Evolutionary conservation across 768 basidiomycete species (phyloP), one percentile per base, ranked within the genome.

Genomic region (Hygrocybe coccinea): DNA sequence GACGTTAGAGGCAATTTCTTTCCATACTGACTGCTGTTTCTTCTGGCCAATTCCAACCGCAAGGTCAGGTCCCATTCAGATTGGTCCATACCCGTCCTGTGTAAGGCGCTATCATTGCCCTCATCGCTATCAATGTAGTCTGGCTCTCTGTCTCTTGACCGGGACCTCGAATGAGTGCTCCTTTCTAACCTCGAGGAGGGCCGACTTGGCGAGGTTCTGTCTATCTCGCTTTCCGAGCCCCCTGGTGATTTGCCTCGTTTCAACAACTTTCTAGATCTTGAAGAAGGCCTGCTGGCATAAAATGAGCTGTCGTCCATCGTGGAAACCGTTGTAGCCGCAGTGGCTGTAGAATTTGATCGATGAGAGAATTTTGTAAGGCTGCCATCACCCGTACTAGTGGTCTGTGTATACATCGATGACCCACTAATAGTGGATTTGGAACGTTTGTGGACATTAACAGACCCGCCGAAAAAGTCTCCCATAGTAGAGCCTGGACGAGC

Each of bases 11-110:
- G 61, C 9, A 74, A 56, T 43, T 73, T 65, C 47, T 79, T 78
- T 15, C 75, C 78, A 56, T 81, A 79, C 61, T 92, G 91, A 67
- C 79, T 88, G 66, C 91, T 91, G 66, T 97, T 97, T 60, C 81
- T 80, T 57, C 90, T 76, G 5, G 94, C 94, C 48, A 95, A 73
- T 59, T 90, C 90, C 50, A 97, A 71, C 47, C 87, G 85, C 73
- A 82, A 76, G 19, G 85, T 79, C 52, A 95, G 74, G 65, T 95
- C 88, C 61, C 80, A 79, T 64, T 92, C 90, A 14, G 86, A 89
- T 49, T 80, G 75, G 59, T 89, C 85, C 59, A 81, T 69, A 4
- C 67, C 70, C 59, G 66, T 75, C 59, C 66, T 66, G 10, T 69
- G 68, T 48, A 69, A 55, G 50, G 75, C 67, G 7, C 74, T 70